phyloP scores from a whole-genome alignment of 257 asterid genomes.

The Schizonepeta tenuifolia region DNA sequence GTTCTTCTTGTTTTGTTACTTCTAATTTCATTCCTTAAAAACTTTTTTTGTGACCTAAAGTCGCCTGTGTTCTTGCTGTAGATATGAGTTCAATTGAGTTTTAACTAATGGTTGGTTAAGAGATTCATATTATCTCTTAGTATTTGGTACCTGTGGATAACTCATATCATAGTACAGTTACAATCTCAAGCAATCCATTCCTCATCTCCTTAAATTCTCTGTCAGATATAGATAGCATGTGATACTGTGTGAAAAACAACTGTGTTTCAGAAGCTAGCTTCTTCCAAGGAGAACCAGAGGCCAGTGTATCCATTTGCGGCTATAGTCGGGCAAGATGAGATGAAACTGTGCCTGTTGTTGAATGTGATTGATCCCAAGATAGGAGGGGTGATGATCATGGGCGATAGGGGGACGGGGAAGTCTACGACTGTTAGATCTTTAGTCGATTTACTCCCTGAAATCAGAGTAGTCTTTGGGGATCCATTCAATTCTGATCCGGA shows the following conservation, averaged over 20 bases:
- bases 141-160: not conserved
- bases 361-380: constrained; percentile 95
- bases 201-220: not conserved
- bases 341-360: constrained; percentile 83
- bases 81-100: not conserved
- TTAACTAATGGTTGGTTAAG: not conserved
- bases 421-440: constrained; percentile 89
- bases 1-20: not conserved
- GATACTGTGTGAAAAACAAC: not conserved
- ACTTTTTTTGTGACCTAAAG: not conserved
- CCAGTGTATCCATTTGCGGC: constrained; percentile 98
- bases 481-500: constrained; percentile 95
- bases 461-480: constrained; percentile 76
- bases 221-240: not conserved
- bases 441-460: constrained; percentile 87
- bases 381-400: constrained; percentile 99
- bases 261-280: constrained; percentile 48
- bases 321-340: constrained; percentile 97
- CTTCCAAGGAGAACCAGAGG: constrained; percentile 74
- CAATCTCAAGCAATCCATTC: not conserved
- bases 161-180: not conserved
- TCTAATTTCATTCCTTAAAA: not conserved
- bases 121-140: not conserved
- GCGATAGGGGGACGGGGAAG: constrained; percentile 95
- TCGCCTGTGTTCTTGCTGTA: not conserved